Evolutionary conservation across 2,329 filamentous ascomycete genomes (phyloP), one percentile per base, ranked within the genome.

Genomic region (Colletotrichum chrysophilum): DNA sequence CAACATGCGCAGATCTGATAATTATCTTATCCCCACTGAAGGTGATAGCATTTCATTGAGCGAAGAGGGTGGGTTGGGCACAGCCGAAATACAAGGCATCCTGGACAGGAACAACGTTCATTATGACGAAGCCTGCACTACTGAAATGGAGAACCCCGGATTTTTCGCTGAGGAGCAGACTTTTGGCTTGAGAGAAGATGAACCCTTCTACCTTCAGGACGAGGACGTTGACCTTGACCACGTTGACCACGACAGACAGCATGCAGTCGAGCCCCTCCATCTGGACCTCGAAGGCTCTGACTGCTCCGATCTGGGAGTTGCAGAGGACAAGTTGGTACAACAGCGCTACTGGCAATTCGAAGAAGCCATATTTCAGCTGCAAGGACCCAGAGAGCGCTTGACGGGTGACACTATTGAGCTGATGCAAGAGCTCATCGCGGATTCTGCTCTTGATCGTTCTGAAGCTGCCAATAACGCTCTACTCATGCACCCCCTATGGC

Each of bases 401-500:
- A 65, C 34, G 16, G 61, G 61, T 4, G 61, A 65, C 34, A 38
- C 32, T 9, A 65, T 65, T 9, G 32, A 48, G 18, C 8, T 38
- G 5, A 13, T 65, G 34, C 61, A 65, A 24, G 38, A 43, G 12
- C 24, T 65, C 26, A 24, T 65, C 32, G 24, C 8, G 14, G 21
- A n/a, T 9, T 24, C 21, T 28, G 34, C 24, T 10, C 34, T 26
- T 43, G 13, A 9, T 32, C 14, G 9, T 7, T 36, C 32, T 13
- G 43, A 52, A 21, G 43, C 43, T 13, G 43, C n/a, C 12, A 52
- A 52, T 52, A 12, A 65, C 12, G 24, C 21, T 18, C 21, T 26
- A 12, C 13, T 65, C 21, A 38, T 38, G 61, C 61, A 65, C 89
- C 38, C 81, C 91, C 4, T 83, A 83, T 43, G 78, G 81, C 13